These are phyloP conservation scores for Skeletonema costatum DNA, from an alignment of 108 stramenopile genomes.

Conservation along the genomic window DNA sequence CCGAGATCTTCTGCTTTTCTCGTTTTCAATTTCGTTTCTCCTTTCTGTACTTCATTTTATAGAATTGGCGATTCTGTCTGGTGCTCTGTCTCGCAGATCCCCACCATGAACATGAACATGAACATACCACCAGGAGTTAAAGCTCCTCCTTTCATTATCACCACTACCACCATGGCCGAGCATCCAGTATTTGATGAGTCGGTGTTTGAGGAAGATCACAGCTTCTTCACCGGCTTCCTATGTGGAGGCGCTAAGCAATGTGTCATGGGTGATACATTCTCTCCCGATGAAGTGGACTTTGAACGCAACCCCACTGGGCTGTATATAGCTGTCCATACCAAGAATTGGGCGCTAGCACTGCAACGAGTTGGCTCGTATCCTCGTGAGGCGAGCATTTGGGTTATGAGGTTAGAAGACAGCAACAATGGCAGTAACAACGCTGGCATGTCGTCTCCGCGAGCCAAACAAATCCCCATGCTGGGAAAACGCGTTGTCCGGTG, in stretches of 20 bases:
- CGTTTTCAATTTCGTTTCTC: no score
- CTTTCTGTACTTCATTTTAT: no score
- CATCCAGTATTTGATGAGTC: neutral
- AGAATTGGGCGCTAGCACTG: constrained; percentile 67
- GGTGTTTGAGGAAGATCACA: neutral
- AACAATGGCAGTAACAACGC: neutral
- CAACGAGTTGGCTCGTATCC: constrained; percentile 60
- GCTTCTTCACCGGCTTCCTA: neutral
- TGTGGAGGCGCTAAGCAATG: neutral
- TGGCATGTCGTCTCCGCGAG: neutral
- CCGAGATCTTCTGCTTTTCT: no score
- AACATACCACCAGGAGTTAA: no score
- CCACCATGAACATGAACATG: no score
- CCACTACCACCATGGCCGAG: neutral
- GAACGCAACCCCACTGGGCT: constrained; percentile 63
- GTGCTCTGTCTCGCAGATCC: no score
- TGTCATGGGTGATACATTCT: neutral
- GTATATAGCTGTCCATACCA: constrained; percentile 71
- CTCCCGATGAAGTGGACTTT: constrained; percentile 49
- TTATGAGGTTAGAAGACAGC: constrained; percentile 37
- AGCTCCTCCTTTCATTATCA: neutral
- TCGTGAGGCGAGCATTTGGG: constrained; percentile 73
- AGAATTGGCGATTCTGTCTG: no score
- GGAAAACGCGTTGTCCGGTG: constrained; percentile 51
- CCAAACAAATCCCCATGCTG: constrained; percentile 14